Conservation (phyloP, 2,329 filamentous ascomycete species). For the Fusarium nisikadoi region DNA sequence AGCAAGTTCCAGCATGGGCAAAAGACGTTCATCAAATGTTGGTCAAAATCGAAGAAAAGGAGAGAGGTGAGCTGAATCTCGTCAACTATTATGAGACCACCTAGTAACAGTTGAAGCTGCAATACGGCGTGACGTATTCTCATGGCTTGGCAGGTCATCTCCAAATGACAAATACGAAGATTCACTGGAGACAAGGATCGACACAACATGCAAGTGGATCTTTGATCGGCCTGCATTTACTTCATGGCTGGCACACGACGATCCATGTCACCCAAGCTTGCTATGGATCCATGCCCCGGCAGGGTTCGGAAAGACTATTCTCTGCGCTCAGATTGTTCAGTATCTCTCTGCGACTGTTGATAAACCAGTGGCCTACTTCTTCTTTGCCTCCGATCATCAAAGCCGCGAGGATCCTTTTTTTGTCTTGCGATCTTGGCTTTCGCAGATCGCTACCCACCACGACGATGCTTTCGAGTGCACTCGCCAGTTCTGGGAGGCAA, state of each 20-base stretch:
- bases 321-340: constrained; percentile 47
- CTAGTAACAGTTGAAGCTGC: not conserved
- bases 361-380: constrained; percentile 45
- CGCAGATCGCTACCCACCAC: not conserved
- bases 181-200: not conserved
- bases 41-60: not conserved
- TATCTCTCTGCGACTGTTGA: constrained; percentile 22
- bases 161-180: not conserved
- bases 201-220: not conserved
- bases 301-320: constrained; percentile 50
- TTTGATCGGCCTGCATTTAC: not conserved
- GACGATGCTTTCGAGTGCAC: not conserved
- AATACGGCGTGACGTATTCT: not conserved
- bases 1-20: not conserved
- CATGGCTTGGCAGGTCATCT: not conserved
- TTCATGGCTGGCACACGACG: not conserved
- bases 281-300: constrained; percentile 17
- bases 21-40: not conserved
- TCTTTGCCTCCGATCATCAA: constrained; percentile 46
- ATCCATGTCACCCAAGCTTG: not conserved
- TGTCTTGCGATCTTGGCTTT: constrained; percentile 46
- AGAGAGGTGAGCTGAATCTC: no score
- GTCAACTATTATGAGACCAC: no score
- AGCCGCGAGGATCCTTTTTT: constrained; percentile 41
- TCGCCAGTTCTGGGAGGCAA: constrained; percentile 13